A percentile compares a stretch with the other conserved stretches of the same genome.
These are phyloP conservation scores for Pelargonium citronellum DNA, from an alignment of 441 rosid species.

Conservation along the genomic window DNA sequence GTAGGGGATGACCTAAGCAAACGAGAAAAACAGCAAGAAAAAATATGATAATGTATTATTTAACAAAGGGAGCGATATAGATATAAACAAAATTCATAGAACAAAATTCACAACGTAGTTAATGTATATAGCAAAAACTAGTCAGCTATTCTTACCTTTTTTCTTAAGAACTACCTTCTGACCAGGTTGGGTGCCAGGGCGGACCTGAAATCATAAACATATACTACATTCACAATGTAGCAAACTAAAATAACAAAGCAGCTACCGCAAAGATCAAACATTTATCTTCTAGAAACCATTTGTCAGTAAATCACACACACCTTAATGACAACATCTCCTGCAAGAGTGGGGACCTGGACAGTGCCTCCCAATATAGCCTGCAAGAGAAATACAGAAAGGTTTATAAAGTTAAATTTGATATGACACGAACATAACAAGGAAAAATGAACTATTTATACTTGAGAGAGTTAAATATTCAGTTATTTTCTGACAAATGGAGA, in stretches of 20 bases:
- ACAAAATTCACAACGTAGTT: background rate
- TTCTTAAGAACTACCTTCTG: constrained; percentile 95
- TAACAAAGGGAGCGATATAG: no score
- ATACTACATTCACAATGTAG: background rate
- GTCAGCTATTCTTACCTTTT: constrained; percentile 52
- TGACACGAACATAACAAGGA: background rate
- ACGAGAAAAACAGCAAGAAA: no score
- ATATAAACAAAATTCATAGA: no score
- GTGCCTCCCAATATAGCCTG: constrained; percentile 99
- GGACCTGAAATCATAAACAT: constrained; percentile 49
- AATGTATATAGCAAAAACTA: background rate
- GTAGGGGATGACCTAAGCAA: no score
- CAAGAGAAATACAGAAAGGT: background rate
- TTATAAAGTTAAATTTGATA: background rate
- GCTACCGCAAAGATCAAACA: background rate
- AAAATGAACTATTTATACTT: background rate
- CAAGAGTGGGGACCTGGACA: constrained; percentile 90
- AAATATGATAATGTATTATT: no score
- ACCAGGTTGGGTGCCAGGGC: constrained; percentile 95
- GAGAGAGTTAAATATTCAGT: background rate
- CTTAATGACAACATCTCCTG: constrained; percentile 94
- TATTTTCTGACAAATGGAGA: no score
- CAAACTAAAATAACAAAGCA: background rate
- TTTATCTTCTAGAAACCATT: constrained; percentile 3
- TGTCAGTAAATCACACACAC: constrained; percentile 23